Evolutionary conservation across 1,284 basidiomycete species (phyloP).

Genomic region (Mycena sp.): DNA sequence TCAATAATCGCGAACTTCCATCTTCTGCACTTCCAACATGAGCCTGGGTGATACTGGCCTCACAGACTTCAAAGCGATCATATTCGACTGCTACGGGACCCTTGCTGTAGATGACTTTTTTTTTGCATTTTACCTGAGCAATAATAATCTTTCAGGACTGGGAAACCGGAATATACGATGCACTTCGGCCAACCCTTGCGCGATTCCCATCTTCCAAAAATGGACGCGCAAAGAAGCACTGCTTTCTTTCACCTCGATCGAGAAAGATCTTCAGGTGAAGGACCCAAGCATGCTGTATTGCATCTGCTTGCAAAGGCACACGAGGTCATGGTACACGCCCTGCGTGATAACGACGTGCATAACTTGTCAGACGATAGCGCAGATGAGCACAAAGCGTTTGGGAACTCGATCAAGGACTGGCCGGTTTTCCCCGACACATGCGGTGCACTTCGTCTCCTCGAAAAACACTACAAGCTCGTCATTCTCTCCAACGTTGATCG

Average conservation of each 20-base stretch:
- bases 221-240: constrained; percentile 65
- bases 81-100: constrained; percentile 79
- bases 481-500: constrained; percentile 82
- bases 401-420: constrained; percentile 68
- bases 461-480: constrained; percentile 70
- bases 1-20: no score
- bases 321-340: constrained; percentile 52
- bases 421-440: constrained; percentile 72
- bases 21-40: no score
- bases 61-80: constrained; percentile 58
- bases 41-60: constrained; percentile 36
- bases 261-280: constrained; percentile 64
- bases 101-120: constrained; percentile 55
- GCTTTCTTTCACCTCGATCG: constrained; percentile 60
- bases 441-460: constrained; percentile 64
- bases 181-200: constrained; percentile 61
- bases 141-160: constrained; percentile 61
- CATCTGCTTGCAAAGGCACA: constrained; percentile 64
- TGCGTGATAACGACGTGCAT: constrained; percentile 38
- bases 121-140: neutral
- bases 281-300: constrained; percentile 69
- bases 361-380: constrained; percentile 25
- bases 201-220: constrained; percentile 48
- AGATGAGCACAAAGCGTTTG: constrained; percentile 55
- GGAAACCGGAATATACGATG: constrained; percentile 70